Evolutionary conservation across 306 rosid species (phyloP).

Genomic region (Gynostemma pentaphyllum): DNA sequence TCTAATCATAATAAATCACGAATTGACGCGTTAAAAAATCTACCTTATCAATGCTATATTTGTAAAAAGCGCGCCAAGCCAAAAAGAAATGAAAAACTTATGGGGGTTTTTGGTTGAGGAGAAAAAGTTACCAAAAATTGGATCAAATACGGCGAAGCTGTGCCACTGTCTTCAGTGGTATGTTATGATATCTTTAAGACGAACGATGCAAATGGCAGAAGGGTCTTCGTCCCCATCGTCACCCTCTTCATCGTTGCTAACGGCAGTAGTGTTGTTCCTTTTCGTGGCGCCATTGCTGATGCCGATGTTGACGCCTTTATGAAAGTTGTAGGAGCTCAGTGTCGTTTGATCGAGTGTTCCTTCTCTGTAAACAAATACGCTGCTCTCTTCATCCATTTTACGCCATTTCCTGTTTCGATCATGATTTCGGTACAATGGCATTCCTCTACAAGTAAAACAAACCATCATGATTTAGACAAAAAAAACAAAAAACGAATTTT

Average conservation of each 20-base stretch:
- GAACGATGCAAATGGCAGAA: slow-evolving; percentile 19
- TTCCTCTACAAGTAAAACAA: slow-evolving; percentile 19
- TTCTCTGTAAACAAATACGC: slow-evolving; percentile 36
- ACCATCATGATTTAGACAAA: neutral
- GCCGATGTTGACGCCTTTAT: slow-evolving; percentile 1
- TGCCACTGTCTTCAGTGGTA: neutral
- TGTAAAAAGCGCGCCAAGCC: too few species aligned
- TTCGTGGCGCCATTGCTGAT: neutral
- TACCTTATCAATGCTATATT: too few species aligned
- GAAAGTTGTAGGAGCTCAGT: slow-evolving; percentile 16
- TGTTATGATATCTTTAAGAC: slow-evolving; percentile 28
- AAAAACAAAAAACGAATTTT: too few species aligned
- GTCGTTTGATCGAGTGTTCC: slow-evolving; percentile 39
- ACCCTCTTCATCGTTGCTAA: neutral
- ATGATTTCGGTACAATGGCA: slow-evolving; percentile 28
- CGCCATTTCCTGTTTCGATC: slow-evolving; percentile 42
- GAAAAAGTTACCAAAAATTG: neutral
- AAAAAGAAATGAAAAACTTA: too few species aligned
- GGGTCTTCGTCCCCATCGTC: neutral
- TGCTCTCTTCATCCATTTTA: slow-evolving; percentile 26
- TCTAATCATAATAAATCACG: too few species aligned
- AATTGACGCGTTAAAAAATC: too few species aligned
- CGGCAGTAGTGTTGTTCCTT: neutral
- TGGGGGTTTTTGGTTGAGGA: too few species aligned
- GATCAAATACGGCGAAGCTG: neutral